Percentiles rank a stretch among this genome's conserved stretches.
Conservation (phyloP, 2,329 filamentous ascomycete genomes). For the Anthostomella pinea region DNA sequence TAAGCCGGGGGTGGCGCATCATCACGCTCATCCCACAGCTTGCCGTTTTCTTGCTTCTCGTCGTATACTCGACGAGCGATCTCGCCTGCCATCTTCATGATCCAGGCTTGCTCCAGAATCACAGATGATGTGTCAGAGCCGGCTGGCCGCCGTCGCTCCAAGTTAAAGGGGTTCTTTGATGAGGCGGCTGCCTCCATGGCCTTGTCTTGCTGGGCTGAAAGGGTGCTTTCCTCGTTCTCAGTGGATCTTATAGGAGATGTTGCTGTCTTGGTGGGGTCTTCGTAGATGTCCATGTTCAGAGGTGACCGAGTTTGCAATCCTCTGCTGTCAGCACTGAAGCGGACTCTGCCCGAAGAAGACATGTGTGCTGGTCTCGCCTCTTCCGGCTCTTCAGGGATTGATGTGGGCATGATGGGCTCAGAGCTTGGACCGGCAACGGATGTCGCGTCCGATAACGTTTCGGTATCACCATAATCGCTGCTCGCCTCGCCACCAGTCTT, state of each 20-base stretch:
- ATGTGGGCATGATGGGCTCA: conserved; percentile 54
- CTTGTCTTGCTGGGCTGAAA: conserved; percentile 25
- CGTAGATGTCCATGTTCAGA: conserved; percentile 34
- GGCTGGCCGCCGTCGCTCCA: conserved; percentile 31
- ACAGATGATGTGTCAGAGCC: conserved; percentile 52
- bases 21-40: conserved; percentile 54
- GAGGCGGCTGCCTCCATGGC: conserved; percentile 16
- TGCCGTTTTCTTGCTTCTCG: conserved; percentile 64
- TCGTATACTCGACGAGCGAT: conserved; percentile 85
- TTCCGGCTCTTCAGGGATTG: conserved; percentile 59
- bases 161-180: conserved; percentile 31
- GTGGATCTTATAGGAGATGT: conserved; percentile 12
- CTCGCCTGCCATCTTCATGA: conserved; percentile 90
- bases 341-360: conserved; percentile 37
- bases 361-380: conserved; percentile 38
- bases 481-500: conserved; percentile 49
- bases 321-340: conserved; percentile 37
- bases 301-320: conserved; percentile 31
- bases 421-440: conserved; percentile 60
- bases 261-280: conserved; percentile 22
- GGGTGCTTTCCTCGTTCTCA: conserved; percentile 10
- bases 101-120: conserved; percentile 79
- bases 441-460: conserved; percentile 50
- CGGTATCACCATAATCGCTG: conserved; percentile 49
- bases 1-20: conserved; percentile 62